A percentile compares a stretch with the other conserved stretches of the same genome.
Conservation (phyloP, 139 green algal genomes). For the Penium margaritaceum region DNA sequence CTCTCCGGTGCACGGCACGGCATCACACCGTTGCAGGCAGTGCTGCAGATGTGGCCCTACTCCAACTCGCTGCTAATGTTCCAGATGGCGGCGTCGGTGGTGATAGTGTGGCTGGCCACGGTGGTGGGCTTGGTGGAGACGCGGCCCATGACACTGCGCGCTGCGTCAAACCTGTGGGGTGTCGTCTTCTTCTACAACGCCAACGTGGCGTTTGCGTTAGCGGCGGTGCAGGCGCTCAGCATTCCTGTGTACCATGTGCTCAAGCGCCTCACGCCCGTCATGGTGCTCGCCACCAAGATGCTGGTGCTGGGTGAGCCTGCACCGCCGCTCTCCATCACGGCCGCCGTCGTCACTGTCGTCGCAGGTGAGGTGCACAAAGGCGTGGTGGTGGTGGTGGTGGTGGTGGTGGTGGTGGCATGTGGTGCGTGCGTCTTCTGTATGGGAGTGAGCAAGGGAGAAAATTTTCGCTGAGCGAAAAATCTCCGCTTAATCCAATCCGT, state of each 20-base stretch:
- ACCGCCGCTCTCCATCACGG: no score
- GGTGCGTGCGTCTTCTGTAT: no score
- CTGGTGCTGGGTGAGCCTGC: constrained; percentile 6
- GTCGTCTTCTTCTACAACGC: constrained; percentile 53
- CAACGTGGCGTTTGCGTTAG: constrained; percentile 51
- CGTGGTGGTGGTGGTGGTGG: no score
- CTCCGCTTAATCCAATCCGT: no score
- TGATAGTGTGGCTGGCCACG: constrained; percentile 15
- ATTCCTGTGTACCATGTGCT: constrained; percentile 50
- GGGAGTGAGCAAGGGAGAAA: no score
- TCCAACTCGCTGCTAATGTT: constrained; percentile 36
- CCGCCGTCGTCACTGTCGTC: no score
- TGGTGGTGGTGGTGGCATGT: no score
- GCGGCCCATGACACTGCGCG: constrained; percentile 10
- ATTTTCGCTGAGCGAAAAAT: no score
- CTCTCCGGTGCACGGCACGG: no score
- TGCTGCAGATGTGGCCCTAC: constrained; percentile 34
- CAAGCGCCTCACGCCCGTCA: constrained; percentile 38
- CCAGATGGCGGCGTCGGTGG: constrained; percentile 39
- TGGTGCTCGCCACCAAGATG: constrained; percentile 30
- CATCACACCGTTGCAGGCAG: no score
- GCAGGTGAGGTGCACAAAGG: no score
- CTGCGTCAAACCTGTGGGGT: constrained; percentile 3
- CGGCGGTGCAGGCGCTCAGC: constrained; percentile 34
- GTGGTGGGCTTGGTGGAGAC: constrained; percentile 12